Conservation (phyloP, 2,329 filamentous ascomycete genomes). For the Leptographium wingfieldii region DNA sequence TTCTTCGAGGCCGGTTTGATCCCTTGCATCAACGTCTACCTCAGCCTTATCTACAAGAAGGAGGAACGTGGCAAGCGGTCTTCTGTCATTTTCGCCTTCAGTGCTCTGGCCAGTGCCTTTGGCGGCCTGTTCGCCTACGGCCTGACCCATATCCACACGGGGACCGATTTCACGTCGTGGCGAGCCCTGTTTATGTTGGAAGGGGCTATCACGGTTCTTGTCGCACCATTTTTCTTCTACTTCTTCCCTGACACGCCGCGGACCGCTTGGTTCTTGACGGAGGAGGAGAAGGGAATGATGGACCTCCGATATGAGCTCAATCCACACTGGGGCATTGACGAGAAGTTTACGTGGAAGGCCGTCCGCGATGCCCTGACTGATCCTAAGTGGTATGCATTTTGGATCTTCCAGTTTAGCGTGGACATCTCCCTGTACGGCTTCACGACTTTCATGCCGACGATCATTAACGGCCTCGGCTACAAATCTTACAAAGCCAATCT, state of each 20-base stretch:
- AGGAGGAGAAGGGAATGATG: conserved; percentile 16
- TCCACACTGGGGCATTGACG: conserved; percentile 16
- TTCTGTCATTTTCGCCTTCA: conserved; percentile 28
- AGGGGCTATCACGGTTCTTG: conserved; percentile 24
- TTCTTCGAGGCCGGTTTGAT: conserved; percentile 24
- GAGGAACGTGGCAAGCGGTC: conserved; percentile 16
- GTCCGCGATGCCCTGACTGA: conserved; percentile 12
- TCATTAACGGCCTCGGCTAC: conserved; percentile 22
- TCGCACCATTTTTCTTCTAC: conserved; percentile 19
- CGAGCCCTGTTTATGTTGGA: conserved; percentile 28
- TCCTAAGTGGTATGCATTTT: conserved; percentile 20
- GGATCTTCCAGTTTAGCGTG: conserved; percentile 19
- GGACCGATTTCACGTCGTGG: conserved; percentile 24
- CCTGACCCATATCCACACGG: conserved; percentile 22
- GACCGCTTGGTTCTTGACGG: conserved; percentile 18
- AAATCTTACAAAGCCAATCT: conserved; percentile 20
- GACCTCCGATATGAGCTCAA: conserved; percentile 15
- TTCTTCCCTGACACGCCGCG: conserved; percentile 17
- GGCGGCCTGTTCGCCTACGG: conserved; percentile 30
- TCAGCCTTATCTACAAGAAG: conserved; percentile 24
- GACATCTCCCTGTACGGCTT: conserved; percentile 23
- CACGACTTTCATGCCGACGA: conserved; percentile 22
- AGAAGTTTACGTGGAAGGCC: conserved; percentile 15
- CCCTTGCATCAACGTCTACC: conserved; percentile 24
- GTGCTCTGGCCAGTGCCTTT: conserved; percentile 27